Percentiles rank a stretch among this genome's conserved stretches.
These are phyloP conservation scores for Neurospora pannonica DNA, from an alignment of 495 filamentous ascomycete genomes.

Conservation along the genomic window DNA sequence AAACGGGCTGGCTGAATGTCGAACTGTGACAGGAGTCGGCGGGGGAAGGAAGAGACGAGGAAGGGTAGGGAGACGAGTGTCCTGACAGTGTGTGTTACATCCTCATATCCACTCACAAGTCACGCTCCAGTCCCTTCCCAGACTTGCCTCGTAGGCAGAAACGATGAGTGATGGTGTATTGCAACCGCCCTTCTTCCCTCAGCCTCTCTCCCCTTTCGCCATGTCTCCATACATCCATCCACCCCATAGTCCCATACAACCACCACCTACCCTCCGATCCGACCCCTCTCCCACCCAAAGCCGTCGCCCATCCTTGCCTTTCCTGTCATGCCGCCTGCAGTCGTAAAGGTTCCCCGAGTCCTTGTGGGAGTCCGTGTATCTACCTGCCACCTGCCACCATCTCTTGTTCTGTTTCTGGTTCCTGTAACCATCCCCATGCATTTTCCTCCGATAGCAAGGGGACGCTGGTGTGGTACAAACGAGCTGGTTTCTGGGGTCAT, in stretches of 20 bases:
- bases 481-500: neutral
- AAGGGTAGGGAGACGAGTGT: neutral
- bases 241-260: slow-evolving; percentile 3
- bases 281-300: neutral
- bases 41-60: neutral
- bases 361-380: neutral
- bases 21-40: neutral
- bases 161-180: neutral
- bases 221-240: neutral
- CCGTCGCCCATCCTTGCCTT: neutral
- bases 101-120: neutral
- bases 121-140: neutral
- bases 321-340: neutral
- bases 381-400: neutral
- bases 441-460: neutral
- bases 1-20: neutral
- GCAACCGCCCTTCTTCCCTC: neutral
- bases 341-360: neutral
- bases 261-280: neutral
- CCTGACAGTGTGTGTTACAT: neutral
- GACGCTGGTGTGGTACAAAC: neutral
- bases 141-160: neutral
- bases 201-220: neutral
- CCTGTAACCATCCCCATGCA: neutral
- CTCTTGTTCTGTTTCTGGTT: neutral